A percentile compares a stretch with the other conserved stretches of the same genome.
These are phyloP conservation scores for Plenodomus lindquistii DNA, from an alignment of 2,329 filamentous ascomycete genomes.

Conservation along the genomic window DNA sequence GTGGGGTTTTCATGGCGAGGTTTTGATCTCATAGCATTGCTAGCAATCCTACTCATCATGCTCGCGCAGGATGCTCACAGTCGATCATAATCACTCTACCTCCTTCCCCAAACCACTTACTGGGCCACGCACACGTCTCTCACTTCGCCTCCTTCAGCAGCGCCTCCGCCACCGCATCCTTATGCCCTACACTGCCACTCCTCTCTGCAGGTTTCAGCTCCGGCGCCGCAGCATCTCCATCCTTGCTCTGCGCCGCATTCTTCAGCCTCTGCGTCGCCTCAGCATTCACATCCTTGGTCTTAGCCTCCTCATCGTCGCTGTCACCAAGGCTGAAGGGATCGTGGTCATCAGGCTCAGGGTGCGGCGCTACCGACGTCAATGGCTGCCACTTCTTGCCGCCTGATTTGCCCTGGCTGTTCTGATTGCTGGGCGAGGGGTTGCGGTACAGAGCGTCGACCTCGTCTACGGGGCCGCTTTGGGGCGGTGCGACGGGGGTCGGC, in stretches of 20 bases:
- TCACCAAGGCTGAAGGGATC: conserved; percentile 97
- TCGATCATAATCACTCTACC: no score
- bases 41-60: no score
- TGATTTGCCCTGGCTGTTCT: conserved; percentile 34
- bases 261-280: conserved; percentile 58
- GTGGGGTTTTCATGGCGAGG: no score
- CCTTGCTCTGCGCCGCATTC: conserved; percentile 49
- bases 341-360: conserved; percentile 78
- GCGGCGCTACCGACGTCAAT: conserved; percentile 80
- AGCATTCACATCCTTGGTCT: conserved; percentile 64
- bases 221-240: conserved; percentile 21
- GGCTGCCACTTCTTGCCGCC: conserved; percentile 98
- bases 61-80: no score
- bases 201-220: conserved; percentile 46
- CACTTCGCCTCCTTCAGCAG: conserved; percentile 47
- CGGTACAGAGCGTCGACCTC: conserved; percentile 79
- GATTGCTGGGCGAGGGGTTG: conserved; percentile 42
- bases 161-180: conserved; percentile 52
- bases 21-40: no score
- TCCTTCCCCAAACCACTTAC: no score
- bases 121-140: no score
- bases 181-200: conserved; percentile 49
- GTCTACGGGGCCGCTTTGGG: conserved; percentile 67
- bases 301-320: conserved; percentile 84
- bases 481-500: conserved; percentile 58